phyloP scores from a whole-genome alignment of 768 basidiomycete genomes.

The Boletus pseudo-olivaceus region DNA sequence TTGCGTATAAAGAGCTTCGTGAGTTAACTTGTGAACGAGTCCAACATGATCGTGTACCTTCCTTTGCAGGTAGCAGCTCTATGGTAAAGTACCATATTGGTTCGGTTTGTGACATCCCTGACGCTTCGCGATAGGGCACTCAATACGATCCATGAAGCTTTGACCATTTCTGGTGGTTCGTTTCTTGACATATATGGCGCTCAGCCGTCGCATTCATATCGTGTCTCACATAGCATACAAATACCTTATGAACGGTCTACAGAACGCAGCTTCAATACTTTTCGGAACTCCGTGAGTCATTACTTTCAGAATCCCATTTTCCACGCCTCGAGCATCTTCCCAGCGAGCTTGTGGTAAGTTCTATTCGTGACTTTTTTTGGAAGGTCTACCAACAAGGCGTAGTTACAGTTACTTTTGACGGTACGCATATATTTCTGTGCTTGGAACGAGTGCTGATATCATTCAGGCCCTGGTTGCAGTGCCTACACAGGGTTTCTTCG shows the following conservation, averaged over 20 bases:
- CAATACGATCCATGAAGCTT: constrained; percentile 11
- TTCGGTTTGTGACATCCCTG: no score
- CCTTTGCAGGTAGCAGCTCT: constrained; percentile 5
- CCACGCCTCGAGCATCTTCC: neutral
- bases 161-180: constrained; percentile 9
- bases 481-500: constrained; percentile 8
- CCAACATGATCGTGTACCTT: neutral
- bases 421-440: neutral
- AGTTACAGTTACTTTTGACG: constrained; percentile 1
- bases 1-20: constrained; percentile 3
- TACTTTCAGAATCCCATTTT: neutral
- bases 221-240: neutral
- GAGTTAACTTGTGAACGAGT: neutral
- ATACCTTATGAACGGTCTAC: neutral
- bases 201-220: neutral
- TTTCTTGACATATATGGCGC: neutral
- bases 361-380: neutral
- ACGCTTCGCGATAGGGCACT: constrained; percentile 3
- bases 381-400: neutral
- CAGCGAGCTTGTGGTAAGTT: constrained; percentile 4
- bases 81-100: neutral
- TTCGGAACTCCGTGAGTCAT: neutral
- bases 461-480: constrained; percentile 1
- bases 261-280: neutral
- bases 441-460: neutral